Evolutionary conservation across 805 yeast genomes (phyloP), one percentile per base, ranked within the genome.

Genomic region (Yamadazyma ubonensis): DNA sequence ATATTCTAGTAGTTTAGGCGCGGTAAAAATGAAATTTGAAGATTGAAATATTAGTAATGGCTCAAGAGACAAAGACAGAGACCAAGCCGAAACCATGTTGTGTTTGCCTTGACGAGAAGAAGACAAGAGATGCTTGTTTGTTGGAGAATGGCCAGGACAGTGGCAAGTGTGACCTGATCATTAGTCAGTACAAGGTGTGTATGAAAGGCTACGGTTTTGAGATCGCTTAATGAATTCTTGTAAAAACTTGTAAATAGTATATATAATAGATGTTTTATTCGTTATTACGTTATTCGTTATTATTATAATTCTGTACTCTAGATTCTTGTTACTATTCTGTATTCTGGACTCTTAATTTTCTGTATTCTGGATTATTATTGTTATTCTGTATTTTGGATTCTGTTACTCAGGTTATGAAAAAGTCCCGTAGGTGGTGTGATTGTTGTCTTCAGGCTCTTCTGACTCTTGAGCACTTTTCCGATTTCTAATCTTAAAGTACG

Each of bases 201-300:
- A 91, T 91, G 99, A 82, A 81, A 56, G 88, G 95, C 14, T 91
- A 66, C 59, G 99, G 99, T 0, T 91, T 91, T 63, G 76, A 73
- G 36, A 62, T 67, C 39, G 42, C 43, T 23, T 44, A 54, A 51
- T 16, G 22, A 23, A 23, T 5, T 23, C 4, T 23, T 23, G 26
- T 23, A 23, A 10, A 23, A 4, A 23, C n/a, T 23, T 21, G 35
- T 21, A 32, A 32, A 32, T 32, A 21, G 27, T 12, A 27, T 27
- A 27, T 14, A 7, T 27, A n/a, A 27, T 27, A n/a, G 17, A 12
- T n/a, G n/a, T n/a, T n/a, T n/a, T n/a, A n/a, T n/a, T n/a, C n/a
- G n/a, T n/a, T n/a, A n/a, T n/a, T n/a, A n/a, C n/a, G n/a, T n/a
- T n/a, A n/a, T n/a, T n/a, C n/a, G n/a, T n/a, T n/a, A n/a, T n/a